These are phyloP conservation scores for Clavispora carvajalis DNA, from an alignment of 805 yeast species.

Conservation along the genomic window DNA sequence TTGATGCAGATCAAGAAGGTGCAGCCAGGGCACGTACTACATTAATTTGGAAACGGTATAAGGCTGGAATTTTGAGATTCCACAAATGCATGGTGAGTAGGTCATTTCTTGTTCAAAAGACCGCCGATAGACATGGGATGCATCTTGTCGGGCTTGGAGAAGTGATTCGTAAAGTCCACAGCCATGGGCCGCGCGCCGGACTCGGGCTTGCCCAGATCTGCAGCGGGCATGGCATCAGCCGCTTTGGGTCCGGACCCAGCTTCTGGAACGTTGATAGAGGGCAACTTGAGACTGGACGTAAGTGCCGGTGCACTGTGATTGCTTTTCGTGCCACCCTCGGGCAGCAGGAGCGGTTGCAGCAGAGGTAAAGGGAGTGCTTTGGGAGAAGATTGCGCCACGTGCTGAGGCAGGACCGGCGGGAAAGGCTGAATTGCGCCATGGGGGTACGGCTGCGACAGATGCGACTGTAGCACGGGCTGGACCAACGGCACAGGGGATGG, in stretches of 20 bases:
- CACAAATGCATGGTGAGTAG: neutral
- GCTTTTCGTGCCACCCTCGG: neutral
- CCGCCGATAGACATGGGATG: constrained; percentile 37
- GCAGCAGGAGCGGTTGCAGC: neutral
- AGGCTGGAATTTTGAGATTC: neutral
- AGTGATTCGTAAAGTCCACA: constrained; percentile 16
- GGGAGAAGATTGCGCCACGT: neutral
- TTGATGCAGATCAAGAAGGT: too few relatives aligned
- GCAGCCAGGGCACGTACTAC: neutral
- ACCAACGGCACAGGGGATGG: neutral
- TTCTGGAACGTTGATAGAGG: constrained; percentile 7
- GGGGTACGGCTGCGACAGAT: neutral
- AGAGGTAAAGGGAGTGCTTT: neutral
- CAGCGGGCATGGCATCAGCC: neutral
- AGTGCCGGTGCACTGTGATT: neutral
- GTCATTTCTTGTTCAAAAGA: constrained; percentile 25
- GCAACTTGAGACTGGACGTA: constrained; percentile 8
- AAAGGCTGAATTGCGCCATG: neutral
- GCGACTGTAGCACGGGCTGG: neutral
- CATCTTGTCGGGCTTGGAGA: constrained; percentile 10
- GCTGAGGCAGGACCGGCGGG: neutral
- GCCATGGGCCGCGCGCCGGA: constrained; percentile 9
- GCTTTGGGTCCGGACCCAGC: neutral
- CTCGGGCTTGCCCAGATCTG: neutral
- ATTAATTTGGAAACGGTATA: too few relatives aligned